Conservation (phyloP, 208 protist species). For the Acanthamoeba culbertsoni region DNA sequence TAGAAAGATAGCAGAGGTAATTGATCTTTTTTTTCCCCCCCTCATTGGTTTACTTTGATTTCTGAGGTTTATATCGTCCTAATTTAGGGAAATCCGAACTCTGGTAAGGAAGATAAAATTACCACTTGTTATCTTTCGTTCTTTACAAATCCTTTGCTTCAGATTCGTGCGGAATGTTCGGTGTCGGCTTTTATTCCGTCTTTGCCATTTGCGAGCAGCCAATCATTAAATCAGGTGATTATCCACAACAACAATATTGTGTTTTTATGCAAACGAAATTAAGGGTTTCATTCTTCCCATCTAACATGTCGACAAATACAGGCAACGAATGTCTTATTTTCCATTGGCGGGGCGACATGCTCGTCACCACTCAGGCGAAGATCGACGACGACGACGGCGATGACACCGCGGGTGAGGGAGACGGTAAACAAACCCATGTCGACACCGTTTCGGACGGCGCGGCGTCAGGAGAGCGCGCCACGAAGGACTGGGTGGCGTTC, state of each 20-base stretch:
- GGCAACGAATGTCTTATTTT: slow-evolving; percentile 11
- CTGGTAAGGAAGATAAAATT: background rate
- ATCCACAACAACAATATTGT: background rate
- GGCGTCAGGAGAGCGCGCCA: background rate
- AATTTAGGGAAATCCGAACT: slow-evolving; percentile 22
- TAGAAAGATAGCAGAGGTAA: slow-evolving; percentile 39
- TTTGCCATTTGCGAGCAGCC: slow-evolving; percentile 53
- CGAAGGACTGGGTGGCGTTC: slow-evolving; percentile 32
- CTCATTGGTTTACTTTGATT: too few species aligned
- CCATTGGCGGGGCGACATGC: slow-evolving; percentile 4
- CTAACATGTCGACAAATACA: background rate
- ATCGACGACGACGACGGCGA: background rate
- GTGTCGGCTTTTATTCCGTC: slow-evolving; percentile 49
- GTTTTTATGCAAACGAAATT: background rate
- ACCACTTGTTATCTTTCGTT: background rate
- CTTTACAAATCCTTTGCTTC: background rate
- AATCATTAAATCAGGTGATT: slow-evolving; percentile 55
- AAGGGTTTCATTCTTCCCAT: background rate
- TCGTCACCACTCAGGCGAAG: background rate
- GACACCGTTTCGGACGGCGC: background rate
- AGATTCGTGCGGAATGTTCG: slow-evolving; percentile 55
- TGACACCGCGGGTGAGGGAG: background rate
- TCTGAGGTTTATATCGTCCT: too few species aligned
- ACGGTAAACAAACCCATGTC: background rate
- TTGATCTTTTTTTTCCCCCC: too few species aligned